Evolutionary conservation across 805 yeast genomes (phyloP), one percentile per base, ranked within the genome.

Genomic region (Ogataea nakhonphanomensis): DNA sequence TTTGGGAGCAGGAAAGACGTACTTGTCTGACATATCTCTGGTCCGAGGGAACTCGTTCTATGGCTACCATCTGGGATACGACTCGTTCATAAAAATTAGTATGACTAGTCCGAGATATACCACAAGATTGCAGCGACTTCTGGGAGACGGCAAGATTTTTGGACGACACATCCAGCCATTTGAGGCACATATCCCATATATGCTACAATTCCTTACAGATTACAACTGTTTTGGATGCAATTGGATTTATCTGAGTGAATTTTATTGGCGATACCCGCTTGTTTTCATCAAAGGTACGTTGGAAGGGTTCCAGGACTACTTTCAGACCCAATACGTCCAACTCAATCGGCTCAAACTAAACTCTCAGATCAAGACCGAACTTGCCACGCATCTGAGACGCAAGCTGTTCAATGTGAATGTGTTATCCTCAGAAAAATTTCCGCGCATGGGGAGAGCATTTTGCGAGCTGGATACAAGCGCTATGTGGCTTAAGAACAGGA

Each of bases 221-320:
- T 88, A 73, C 61, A 90, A 91, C 55, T 61, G 91, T 23, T 86
- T 73, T 55, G 95, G 96, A 1, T 86, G 96, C 59, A 79, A 81
- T 5, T 86, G 95, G 91, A 44, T 90, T 15, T 63, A 71, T 12
- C 41, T 81, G 1, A 51, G 57, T 2, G 48, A 64, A 4, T 62
- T 74, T 17, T 73, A 63, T 46, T 82, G 84, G 57, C 58, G 96
- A 38, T 54, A 64, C 3, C 93, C 95, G 0, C 50, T 74, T 6
- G 61, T 59, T 17, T 39, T 42, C 5, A 12, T 48, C 4, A 47
- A 46, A 6, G 44, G 34, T 2, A 21, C 4, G 4, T 15, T 23
- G 12, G 46, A 37, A 5, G 27, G 29, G 7, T 54, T 39, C 25
- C 57, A 54, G 21, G 46, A 44, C 4, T 46, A 29, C 24, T 66